Evolutionary conservation across 768 basidiomycete species (phyloP).

Genomic region (Trametes elegans): DNA sequence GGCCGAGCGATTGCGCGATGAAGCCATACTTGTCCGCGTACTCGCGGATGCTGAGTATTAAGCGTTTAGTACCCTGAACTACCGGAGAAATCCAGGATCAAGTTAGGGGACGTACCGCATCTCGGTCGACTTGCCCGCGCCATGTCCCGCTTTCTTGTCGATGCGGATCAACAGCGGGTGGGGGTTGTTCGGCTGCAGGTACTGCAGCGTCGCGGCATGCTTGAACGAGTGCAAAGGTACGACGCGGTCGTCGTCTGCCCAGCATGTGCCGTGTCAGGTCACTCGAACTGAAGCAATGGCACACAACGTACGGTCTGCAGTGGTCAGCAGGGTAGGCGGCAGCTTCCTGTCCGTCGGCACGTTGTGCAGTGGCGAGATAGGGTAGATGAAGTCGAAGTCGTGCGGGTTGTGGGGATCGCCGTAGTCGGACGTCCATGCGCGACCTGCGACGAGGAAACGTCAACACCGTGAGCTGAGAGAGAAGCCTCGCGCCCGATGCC

Average conservation of each 20-base stretch:
- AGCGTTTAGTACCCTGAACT: neutral
- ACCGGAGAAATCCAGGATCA: neutral
- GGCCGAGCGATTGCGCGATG: conserved; percentile 24
- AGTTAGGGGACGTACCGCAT: conserved; percentile 50
- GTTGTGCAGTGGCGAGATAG: conserved; percentile 79
- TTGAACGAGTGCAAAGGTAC: conserved; percentile 87
- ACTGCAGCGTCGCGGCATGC: conserved; percentile 73
- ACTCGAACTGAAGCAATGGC: neutral
- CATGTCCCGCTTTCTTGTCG: conserved; percentile 79
- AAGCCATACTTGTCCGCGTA: conserved; percentile 78
- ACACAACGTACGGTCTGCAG: conserved; percentile 69
- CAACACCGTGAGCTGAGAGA: neutral
- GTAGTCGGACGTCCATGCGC: conserved; percentile 78
- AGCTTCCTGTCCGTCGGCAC: conserved; percentile 57
- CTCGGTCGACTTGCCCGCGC: conserved; percentile 74
- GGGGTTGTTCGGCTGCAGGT: conserved; percentile 60
- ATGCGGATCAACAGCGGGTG: conserved; percentile 75
- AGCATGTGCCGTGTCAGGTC: neutral
- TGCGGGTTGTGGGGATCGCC: conserved; percentile 71
- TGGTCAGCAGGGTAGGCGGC: conserved; percentile 73
- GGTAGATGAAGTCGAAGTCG: conserved; percentile 84
- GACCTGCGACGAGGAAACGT: conserved; percentile 39
- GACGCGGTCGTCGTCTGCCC: conserved; percentile 84
- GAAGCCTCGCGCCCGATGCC: too few relatives aligned
- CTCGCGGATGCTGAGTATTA: conserved; percentile 65